Conservation (phyloP, 345 rosid genomes). For the Eucalyptus curtisii region DNA sequence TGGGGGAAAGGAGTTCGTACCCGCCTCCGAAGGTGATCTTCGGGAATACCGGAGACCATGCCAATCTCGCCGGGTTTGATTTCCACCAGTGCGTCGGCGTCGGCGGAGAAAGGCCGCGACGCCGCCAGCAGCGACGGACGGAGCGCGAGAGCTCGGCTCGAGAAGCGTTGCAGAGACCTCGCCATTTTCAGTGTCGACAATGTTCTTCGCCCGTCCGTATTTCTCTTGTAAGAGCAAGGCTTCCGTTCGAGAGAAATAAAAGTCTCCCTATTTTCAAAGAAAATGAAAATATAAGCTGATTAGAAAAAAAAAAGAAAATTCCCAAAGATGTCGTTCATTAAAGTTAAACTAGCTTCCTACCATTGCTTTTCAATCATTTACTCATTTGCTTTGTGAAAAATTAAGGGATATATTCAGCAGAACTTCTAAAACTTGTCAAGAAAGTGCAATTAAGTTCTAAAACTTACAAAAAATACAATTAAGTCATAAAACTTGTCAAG, state of each 20-base stretch:
- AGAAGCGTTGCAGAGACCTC: slow-evolving; percentile 34
- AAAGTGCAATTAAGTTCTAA: too few species aligned
- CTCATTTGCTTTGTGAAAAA: neutral
- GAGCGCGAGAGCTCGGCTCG: slow-evolving; percentile 13
- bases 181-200: slow-evolving; percentile 18
- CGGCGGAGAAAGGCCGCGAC: slow-evolving; percentile 36
- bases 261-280: neutral
- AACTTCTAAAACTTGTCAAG: too few species aligned
- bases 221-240: neutral
- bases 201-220: neutral
- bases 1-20: slow-evolving; percentile 6
- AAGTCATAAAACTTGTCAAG: too few species aligned
- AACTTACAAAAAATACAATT: too few species aligned
- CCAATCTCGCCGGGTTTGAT: slow-evolving; percentile 81
- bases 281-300: neutral
- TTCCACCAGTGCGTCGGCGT: slow-evolving; percentile 69
- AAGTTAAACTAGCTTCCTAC: neutral
- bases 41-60: slow-evolving; percentile 83
- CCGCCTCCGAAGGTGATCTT: slow-evolving; percentile 67
- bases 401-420: too few species aligned
- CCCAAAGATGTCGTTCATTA: neutral
- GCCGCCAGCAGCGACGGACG: slow-evolving; percentile 13
- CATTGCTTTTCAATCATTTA: neutral
- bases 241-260: neutral
- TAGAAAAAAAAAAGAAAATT: neutral